A percentile compares a stretch with the other conserved stretches of the same genome.
These are phyloP conservation scores for Aspergillus sclerotioniger DNA, from an alignment of 495 filamentous ascomycete genomes.

Conservation along the genomic window DNA sequence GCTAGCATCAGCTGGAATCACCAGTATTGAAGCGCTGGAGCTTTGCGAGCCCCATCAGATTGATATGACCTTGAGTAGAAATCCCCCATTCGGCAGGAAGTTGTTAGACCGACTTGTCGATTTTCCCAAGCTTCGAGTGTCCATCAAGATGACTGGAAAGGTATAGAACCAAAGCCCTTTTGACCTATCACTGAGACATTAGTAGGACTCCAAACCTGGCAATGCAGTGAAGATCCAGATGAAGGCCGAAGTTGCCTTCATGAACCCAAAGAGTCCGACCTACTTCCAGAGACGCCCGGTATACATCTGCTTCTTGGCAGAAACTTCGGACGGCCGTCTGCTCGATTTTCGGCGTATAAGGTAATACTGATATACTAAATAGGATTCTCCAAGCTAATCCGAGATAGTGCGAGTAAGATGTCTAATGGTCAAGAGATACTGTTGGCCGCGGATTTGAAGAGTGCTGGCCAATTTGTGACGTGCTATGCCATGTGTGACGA, in stretches of 20 bases:
- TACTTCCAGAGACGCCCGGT: slow-evolving; percentile 62
- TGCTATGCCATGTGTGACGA: slow-evolving; percentile 87
- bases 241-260: slow-evolving; percentile 67
- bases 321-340: slow-evolving; percentile 71
- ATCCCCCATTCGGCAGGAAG: slow-evolving; percentile 80
- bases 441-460: slow-evolving; percentile 58
- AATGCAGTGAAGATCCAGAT: slow-evolving; percentile 56
- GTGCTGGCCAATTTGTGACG: slow-evolving; percentile 55
- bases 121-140: slow-evolving; percentile 74
- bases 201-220: slow-evolving; percentile 38
- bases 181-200: slow-evolving; percentile 11
- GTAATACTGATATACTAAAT: slow-evolving; percentile 27
- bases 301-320: slow-evolving; percentile 70
- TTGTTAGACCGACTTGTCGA: slow-evolving; percentile 59
- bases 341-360: slow-evolving; percentile 75
- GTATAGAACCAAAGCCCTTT: slow-evolving; percentile 27
- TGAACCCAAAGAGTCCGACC: slow-evolving; percentile 62
- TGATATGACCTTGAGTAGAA: slow-evolving; percentile 71
- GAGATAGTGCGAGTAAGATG: slow-evolving; percentile 61
- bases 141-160: slow-evolving; percentile 49
- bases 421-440: slow-evolving; percentile 59
- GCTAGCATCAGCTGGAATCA: slow-evolving; percentile 67
- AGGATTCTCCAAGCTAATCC: slow-evolving; percentile 18
- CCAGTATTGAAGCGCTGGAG: slow-evolving; percentile 68
- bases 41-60: slow-evolving; percentile 66